Evolutionary conservation across 2,329 filamentous ascomycete species (phyloP).

Genomic region (Cladophialophora bantiana): DNA sequence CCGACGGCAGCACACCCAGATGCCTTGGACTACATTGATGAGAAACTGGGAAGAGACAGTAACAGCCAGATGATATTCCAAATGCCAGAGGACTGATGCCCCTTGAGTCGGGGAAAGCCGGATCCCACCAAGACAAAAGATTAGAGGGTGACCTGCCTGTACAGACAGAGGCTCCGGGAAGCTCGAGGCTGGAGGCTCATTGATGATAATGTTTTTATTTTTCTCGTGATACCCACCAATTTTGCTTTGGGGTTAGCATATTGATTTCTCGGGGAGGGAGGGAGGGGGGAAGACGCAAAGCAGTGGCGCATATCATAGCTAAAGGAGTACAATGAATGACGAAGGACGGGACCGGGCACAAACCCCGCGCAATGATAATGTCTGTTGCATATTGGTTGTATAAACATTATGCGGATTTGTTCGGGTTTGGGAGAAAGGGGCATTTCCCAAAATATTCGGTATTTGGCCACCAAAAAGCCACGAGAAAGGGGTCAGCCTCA

Average conservation of each 20-base stretch:
- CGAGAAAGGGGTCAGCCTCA: not conserved
- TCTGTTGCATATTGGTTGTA: not conserved
- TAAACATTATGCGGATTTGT: not conserved
- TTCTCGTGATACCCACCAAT: conserved; percentile 4
- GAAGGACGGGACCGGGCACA: not conserved
- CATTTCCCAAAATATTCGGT: not conserved
- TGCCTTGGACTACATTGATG: conserved; percentile 33
- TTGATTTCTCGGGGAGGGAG: too few species aligned
- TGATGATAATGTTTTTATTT: not conserved
- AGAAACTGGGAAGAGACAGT: conserved; percentile 29
- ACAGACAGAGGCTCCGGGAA: not conserved
- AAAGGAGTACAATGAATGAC: not conserved
- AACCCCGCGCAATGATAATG: not conserved
- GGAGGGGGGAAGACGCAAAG: not conserved
- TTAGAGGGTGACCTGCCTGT: not conserved
- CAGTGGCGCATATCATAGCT: not conserved
- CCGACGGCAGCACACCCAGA: conserved; percentile 28
- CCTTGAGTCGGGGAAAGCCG: not conserved
- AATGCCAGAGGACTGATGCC: conserved; percentile 36
- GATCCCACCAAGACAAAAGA: not conserved
- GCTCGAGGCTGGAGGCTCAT: not conserved
- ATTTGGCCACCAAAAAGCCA: not conserved
- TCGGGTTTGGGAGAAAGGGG: not conserved
- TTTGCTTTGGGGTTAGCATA: not conserved
- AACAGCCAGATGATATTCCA: conserved; percentile 29